These are phyloP conservation scores for Neofusicoccum sp. DNA, from an alignment of 2,329 filamentous ascomycete species.

Conservation along the genomic window DNA sequence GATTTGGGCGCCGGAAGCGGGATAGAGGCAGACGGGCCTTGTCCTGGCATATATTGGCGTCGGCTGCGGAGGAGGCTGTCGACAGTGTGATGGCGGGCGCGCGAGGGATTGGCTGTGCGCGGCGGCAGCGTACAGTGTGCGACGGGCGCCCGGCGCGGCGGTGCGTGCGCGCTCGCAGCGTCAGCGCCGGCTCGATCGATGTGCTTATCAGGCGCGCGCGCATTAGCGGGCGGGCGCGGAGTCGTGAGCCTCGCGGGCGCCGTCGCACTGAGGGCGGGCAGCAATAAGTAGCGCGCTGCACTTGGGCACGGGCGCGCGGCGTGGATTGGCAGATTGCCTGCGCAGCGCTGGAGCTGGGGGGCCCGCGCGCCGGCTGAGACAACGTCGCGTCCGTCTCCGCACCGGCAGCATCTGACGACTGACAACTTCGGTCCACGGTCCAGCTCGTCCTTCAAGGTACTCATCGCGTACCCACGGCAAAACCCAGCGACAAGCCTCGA, in stretches of 20 bases:
- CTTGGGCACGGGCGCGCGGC: not conserved
- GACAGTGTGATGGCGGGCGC: not conserved
- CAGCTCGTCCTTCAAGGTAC: constrained; percentile 14
- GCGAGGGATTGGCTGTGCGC: not conserved
- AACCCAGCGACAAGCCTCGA: constrained; percentile 16
- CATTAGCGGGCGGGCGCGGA: not conserved
- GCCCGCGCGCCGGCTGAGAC: constrained; percentile 16
- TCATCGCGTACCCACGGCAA: constrained; percentile 17
- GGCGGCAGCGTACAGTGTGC: constrained; percentile 10
- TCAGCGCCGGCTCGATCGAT: constrained; percentile 6
- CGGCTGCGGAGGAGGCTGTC: constrained; percentile 16
- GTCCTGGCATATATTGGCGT: constrained; percentile 17
- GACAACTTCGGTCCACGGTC: constrained; percentile 16
- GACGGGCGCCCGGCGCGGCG: constrained; percentile 4
- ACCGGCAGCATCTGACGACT: constrained; percentile 16
- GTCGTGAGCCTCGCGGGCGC: no score
- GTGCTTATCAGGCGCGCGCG: constrained; percentile 8
- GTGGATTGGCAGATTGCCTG: constrained; percentile 5
- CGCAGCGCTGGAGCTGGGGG: not conserved
- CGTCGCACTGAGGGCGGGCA: not conserved
- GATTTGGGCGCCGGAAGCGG: constrained; percentile 11
- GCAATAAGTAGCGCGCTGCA: not conserved
- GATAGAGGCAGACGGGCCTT: not conserved
- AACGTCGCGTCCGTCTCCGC: constrained; percentile 19
- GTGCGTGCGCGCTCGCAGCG: not conserved